Evolutionary conservation across 2,329 filamentous ascomycete genomes (phyloP).

Genomic region (Graphilbum fragrans): DNA sequence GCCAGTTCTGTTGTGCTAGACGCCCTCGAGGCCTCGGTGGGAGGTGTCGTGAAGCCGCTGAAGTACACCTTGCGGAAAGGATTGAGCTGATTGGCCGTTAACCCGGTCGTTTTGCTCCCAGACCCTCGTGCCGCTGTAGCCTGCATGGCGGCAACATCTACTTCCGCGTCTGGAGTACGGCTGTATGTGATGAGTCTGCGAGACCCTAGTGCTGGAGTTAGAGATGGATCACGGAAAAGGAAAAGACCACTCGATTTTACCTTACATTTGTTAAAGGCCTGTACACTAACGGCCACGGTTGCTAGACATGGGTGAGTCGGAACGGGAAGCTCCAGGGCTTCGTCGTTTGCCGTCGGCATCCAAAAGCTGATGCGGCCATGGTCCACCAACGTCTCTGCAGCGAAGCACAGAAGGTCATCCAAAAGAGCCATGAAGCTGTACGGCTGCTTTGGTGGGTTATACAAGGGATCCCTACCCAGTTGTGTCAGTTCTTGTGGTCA

Average conservation of each 20-base stretch:
- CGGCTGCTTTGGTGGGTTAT: conserved; percentile 77
- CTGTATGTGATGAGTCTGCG: conserved; percentile 79
- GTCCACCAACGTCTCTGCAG: conserved; percentile 63
- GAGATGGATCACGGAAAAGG: not conserved
- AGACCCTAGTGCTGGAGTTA: conserved; percentile 48
- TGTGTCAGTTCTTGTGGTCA: not conserved
- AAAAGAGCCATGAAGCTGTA: conserved; percentile 89
- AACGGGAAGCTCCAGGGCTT: conserved; percentile 62
- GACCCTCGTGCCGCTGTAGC: conserved; percentile 15
- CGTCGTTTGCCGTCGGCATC: conserved; percentile 86
- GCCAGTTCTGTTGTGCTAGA: too few relatives aligned
- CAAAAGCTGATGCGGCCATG: conserved; percentile 79
- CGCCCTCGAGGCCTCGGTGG: too few relatives aligned
- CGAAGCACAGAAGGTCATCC: conserved; percentile 78
- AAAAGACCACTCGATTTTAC: too few relatives aligned
- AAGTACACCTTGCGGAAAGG: conserved; percentile 50
- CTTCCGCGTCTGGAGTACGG: conserved; percentile 48
- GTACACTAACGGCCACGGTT: conserved; percentile 64
- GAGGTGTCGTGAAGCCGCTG: conserved; percentile 31
- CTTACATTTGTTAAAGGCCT: conserved; percentile 79
- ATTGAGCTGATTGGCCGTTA: conserved; percentile 46
- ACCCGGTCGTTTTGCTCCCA: conserved; percentile 24
- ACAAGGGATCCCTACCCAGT: conserved; percentile 38
- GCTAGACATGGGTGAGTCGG: conserved; percentile 67
- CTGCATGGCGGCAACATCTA: conserved; percentile 31